phyloP scores from a whole-genome alignment of 148 eudicot species.

The Dianthus caryophyllus region DNA sequence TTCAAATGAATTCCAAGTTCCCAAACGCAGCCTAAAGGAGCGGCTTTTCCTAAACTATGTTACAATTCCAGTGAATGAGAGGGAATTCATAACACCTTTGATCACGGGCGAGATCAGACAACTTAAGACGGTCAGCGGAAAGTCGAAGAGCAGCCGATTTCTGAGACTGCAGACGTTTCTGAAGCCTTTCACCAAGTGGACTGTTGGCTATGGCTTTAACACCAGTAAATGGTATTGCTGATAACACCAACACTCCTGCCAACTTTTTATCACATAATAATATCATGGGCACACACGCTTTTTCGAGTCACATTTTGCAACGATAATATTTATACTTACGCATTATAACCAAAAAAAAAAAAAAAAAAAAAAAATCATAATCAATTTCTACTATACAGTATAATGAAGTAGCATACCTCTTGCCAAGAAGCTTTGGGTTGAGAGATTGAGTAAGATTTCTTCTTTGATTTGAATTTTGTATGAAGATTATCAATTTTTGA shows the following conservation, averaged over 20 bases:
- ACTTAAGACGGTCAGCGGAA: conserved; percentile 37
- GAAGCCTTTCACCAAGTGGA: conserved; percentile 71
- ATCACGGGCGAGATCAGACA: conserved; percentile 51
- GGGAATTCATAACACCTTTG: conserved; percentile 42
- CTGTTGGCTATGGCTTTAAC: conserved; percentile 89
- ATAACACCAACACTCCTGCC: conserved; percentile 82
- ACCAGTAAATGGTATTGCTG: conserved; percentile 93
- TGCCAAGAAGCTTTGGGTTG: conserved; percentile 41
- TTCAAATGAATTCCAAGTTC: too few species aligned
- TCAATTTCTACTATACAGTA: too few species aligned
- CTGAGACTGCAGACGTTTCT: conserved; percentile 50
- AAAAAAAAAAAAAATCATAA: too few species aligned
- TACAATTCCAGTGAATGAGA: too few species aligned
- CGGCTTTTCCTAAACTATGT: too few species aligned
- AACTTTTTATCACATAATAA: conserved; percentile 44
- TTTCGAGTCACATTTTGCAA: too few species aligned
- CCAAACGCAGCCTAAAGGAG: too few species aligned
- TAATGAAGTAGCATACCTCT: too few species aligned
- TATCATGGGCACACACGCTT: too few species aligned
- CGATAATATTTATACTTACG: too few species aligned
- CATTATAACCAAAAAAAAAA: too few species aligned
- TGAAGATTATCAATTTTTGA: conserved; percentile 1
- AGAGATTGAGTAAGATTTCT: not conserved
- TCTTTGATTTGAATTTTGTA: not conserved
- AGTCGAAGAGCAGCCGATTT: conserved; percentile 46